Conservation (phyloP, 352 stramenopile species). For the Peronospora farinosa region DNA sequence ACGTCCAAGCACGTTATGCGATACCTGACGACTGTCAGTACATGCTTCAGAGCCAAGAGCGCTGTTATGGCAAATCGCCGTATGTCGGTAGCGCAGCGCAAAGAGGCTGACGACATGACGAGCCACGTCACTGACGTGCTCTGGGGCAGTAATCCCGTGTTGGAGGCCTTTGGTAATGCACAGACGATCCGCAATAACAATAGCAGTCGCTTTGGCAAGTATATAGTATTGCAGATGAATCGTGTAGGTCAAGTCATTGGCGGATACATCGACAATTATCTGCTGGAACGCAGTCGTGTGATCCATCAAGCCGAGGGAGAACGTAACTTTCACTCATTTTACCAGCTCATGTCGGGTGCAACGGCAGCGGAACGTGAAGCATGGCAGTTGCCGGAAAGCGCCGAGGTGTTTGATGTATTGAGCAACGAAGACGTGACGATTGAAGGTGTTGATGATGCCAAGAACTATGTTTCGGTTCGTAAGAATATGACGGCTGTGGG, state of each 20-base stretch:
- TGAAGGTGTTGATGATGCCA: conserved; percentile 69
- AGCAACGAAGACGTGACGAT: conserved; percentile 61
- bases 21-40: conserved; percentile 87
- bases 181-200: conserved; percentile 88
- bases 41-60: conserved; percentile 55
- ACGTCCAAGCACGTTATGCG: conserved; percentile 95
- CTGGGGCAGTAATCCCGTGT: conserved; percentile 75
- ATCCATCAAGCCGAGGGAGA: conserved; percentile 82
- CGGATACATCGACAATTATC: conserved; percentile 86
- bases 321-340: conserved; percentile 93
- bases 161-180: conserved; percentile 81
- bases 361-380: conserved; percentile 39
- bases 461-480: conserved; percentile 53
- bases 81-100: conserved; percentile 71
- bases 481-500: conserved; percentile 64
- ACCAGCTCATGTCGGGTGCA: conserved; percentile 83
- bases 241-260: conserved; percentile 69
- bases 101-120: conserved; percentile 67
- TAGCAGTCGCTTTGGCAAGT: conserved; percentile 82
- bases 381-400: conserved; percentile 46
- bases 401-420: conserved; percentile 62
- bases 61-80: conserved; percentile 68
- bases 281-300: conserved; percentile 89
- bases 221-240: conserved; percentile 84
- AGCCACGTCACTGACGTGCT: conserved; percentile 67